A percentile compares a stretch with the other conserved stretches of the same genome.
Conservation (phyloP, 352 stramenopile species). For the Aphanomyces invadans region DNA sequence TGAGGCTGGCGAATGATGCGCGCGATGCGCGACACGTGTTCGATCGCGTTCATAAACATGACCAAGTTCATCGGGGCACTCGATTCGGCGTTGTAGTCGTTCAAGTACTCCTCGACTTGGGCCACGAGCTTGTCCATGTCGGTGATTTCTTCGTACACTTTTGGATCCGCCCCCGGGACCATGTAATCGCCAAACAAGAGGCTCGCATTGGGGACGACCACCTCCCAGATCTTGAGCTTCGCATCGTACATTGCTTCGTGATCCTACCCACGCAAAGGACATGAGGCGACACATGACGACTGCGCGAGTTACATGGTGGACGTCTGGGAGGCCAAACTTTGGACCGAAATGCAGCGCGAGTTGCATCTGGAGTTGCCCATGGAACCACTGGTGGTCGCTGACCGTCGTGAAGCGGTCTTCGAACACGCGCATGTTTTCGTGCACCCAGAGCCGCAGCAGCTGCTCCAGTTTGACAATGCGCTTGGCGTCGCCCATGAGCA, state of each 20-base stretch:
- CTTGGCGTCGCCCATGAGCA: constrained; percentile 76
- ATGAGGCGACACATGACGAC: too few relatives aligned
- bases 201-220: constrained; percentile 44
- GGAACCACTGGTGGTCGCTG: constrained; percentile 72
- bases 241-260: constrained; percentile 11
- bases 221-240: constrained; percentile 46
- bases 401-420: constrained; percentile 77
- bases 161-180: constrained; percentile 83
- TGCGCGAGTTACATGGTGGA: constrained; percentile 7
- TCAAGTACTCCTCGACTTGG: constrained; percentile 79
- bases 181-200: constrained; percentile 92
- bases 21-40: constrained; percentile 78
- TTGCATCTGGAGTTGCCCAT: constrained; percentile 55
- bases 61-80: constrained; percentile 83
- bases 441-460: constrained; percentile 66
- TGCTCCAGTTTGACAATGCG: constrained; percentile 63
- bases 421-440: constrained; percentile 83
- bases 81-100: constrained; percentile 84
- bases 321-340: constrained; percentile 27
- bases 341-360: constrained; percentile 48
- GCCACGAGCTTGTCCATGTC: constrained; percentile 77
- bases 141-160: constrained; percentile 86
- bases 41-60: constrained; percentile 85
- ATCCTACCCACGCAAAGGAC: not conserved
- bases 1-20: constrained; percentile 77